A percentile compares a stretch with the other conserved stretches of the same genome.
These are phyloP conservation scores for Taiwanofungus camphoratus DNA, from an alignment of 1,284 basidiomycete genomes.

Conservation along the genomic window DNA sequence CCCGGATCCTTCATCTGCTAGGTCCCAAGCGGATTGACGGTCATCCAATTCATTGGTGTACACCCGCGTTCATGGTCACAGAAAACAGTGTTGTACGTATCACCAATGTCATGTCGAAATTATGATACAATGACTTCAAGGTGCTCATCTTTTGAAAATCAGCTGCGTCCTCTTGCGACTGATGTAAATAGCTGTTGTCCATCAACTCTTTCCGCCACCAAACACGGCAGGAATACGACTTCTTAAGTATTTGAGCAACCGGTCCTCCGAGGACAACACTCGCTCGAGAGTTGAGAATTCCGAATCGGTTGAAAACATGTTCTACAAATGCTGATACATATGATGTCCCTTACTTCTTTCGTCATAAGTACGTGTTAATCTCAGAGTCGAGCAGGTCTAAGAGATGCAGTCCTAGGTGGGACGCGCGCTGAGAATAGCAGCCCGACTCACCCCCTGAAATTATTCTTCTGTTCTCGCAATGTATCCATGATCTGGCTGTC, in stretches of 20 bases:
- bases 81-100: background rate
- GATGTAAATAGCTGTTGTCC: background rate
- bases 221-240: background rate
- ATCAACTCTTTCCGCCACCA: background rate
- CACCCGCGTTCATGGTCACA: background rate
- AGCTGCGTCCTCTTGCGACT: background rate
- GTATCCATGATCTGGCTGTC: constrained; percentile 62
- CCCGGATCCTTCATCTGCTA: background rate
- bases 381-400: background rate
- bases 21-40: background rate
- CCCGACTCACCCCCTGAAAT: constrained; percentile 48
- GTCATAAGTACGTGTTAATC: background rate
- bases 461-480: constrained; percentile 82
- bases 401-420: background rate
- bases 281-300: background rate
- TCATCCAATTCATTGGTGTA: too few species aligned
- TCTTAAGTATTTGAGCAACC: too few species aligned
- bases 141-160: background rate
- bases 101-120: background rate
- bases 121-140: too few species aligned
- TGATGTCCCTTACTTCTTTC: background rate
- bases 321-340: background rate
- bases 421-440: background rate
- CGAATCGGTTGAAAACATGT: background rate
- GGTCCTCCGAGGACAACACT: too few species aligned